Percentiles rank a stretch among this genome's conserved stretches.
Evolutionary conservation across 495 filamentous ascomycete genomes (phyloP).

Genomic region (Penicillium egyptiacum): DNA sequence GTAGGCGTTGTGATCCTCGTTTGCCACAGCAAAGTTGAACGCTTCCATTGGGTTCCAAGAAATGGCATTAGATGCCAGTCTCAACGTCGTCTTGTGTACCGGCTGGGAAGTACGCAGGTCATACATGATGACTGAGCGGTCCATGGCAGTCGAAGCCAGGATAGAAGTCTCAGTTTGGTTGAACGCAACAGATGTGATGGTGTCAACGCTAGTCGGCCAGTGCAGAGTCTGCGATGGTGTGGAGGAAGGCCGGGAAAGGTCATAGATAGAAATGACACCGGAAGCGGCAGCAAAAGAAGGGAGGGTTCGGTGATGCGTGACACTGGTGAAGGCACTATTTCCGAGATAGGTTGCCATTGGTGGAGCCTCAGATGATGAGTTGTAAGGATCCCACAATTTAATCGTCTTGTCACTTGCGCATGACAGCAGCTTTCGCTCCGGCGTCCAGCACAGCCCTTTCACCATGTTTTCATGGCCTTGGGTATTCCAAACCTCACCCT

Average conservation of each 20-base stretch:
- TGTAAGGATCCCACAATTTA: slow-evolving; percentile 90
- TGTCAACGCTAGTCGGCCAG: slow-evolving; percentile 86
- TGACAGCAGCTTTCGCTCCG: slow-evolving; percentile 79
- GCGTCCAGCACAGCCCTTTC: slow-evolving; percentile 86
- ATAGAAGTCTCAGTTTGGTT: slow-evolving; percentile 94
- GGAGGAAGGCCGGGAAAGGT: slow-evolving; percentile 69
- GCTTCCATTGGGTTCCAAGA: slow-evolving; percentile 96
- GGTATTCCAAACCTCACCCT: slow-evolving; percentile 76
- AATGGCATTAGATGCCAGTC: slow-evolving; percentile 79
- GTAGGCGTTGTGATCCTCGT: slow-evolving; percentile 77
- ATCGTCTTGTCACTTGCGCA: slow-evolving; percentile 84
- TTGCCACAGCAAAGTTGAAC: slow-evolving; percentile 84
- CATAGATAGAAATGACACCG: slow-evolving; percentile 80
- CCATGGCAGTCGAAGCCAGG: slow-evolving; percentile 76
- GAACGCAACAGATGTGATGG: slow-evolving; percentile 86
- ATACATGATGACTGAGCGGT: slow-evolving; percentile 82
- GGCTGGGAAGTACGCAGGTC: slow-evolving; percentile 87
- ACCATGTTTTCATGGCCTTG: slow-evolving; percentile 86
- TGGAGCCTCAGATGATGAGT: slow-evolving; percentile 57
- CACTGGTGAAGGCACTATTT: slow-evolving; percentile 72
- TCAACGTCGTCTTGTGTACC: slow-evolving; percentile 73
- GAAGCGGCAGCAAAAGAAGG: slow-evolving; percentile 79
- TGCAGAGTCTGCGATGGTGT: slow-evolving; percentile 75
- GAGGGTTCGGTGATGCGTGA: slow-evolving; percentile 74
- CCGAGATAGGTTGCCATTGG: slow-evolving; percentile 84